These are phyloP conservation scores for Tubosaeta sp. DNA, from an alignment of 768 basidiomycete genomes.

Conservation along the genomic window DNA sequence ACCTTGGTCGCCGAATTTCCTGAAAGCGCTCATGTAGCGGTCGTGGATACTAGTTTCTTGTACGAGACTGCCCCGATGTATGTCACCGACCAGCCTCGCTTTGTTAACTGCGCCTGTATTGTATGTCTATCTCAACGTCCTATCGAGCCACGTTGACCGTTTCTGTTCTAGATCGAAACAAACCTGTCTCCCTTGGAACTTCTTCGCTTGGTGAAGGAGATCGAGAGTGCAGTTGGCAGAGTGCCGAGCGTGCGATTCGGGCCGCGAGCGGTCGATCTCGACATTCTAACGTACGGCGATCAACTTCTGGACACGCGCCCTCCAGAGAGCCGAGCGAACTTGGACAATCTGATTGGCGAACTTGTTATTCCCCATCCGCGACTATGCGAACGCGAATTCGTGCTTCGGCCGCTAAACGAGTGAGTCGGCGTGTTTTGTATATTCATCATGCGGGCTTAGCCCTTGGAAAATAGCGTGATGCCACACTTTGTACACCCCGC, in stretches of 20 bases:
- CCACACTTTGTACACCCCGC: conserved; percentile 69
- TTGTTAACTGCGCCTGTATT: conserved; percentile 88
- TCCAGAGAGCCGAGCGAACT: conserved; percentile 41
- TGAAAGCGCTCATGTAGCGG: conserved; percentile 29
- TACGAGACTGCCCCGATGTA: conserved; percentile 98
- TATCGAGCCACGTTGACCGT: background rate
- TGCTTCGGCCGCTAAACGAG: conserved; percentile 85
- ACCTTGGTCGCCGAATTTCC: conserved; percentile 22
- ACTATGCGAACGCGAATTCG: conserved; percentile 85
- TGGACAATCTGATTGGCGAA: conserved; percentile 59
- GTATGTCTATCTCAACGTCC: conserved; percentile 42
- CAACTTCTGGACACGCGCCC: conserved; percentile 54
- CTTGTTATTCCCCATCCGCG: conserved; percentile 84
- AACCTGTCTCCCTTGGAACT: conserved; percentile 56
- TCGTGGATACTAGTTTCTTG: conserved; percentile 81
- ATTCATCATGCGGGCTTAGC: background rate
- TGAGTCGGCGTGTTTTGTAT: conserved; percentile 30
- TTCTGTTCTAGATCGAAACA: conserved; percentile 59
- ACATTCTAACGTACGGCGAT: conserved; percentile 74
- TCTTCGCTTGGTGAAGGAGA: conserved; percentile 60
- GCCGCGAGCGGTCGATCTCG: conserved; percentile 86
- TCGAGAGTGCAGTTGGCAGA: conserved; percentile 75
- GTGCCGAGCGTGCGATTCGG: conserved; percentile 77
- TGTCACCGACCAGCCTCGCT: conserved; percentile 81
- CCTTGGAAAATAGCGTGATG: conserved; percentile 57